Conservation (phyloP, 257 asterid genomes). For the Eustoma russellianum region DNA sequence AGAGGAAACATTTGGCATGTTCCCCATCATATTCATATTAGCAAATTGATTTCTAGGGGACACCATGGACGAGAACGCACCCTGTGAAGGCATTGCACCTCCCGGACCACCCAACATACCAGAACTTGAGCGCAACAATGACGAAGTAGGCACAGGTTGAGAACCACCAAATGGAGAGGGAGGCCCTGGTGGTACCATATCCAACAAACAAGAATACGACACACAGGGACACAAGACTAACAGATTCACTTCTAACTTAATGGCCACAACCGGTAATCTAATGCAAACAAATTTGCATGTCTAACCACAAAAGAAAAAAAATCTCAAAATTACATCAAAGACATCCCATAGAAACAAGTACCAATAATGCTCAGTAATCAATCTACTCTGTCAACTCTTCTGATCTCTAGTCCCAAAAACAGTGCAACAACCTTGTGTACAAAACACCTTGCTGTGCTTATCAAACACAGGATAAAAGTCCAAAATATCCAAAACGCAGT, state of each 20-base stretch:
- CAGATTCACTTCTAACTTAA: slow-evolving; percentile 2
- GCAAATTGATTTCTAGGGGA: slow-evolving; percentile 63
- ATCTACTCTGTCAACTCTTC: slow-evolving; percentile 1
- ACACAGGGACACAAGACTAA: slow-evolving; percentile 9
- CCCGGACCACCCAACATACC: slow-evolving; percentile 76
- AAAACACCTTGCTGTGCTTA: background rate
- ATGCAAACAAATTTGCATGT: slow-evolving; percentile 5
- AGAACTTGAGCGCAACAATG: slow-evolving; percentile 65
- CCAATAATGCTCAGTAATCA: slow-evolving; percentile 1
- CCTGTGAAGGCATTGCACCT: slow-evolving; percentile 59
- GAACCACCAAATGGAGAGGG: slow-evolving; percentile 59
- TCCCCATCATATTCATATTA: slow-evolving; percentile 67
- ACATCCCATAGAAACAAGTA: background rate
- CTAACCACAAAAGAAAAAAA: slow-evolving; percentile 18
- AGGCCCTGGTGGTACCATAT: slow-evolving; percentile 84
- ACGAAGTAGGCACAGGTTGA: slow-evolving; percentile 53
- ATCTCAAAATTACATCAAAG: slow-evolving; percentile 6
- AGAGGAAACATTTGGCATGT: slow-evolving; percentile 54
- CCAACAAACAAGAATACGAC: slow-evolving; percentile 8
- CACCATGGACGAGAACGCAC: slow-evolving; percentile 49
- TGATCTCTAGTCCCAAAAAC: slow-evolving; percentile 1
- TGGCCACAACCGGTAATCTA: background rate
- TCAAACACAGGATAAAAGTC: slow-evolving; percentile 1
- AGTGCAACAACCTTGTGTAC: slow-evolving; percentile 5
- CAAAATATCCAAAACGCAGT: slow-evolving; percentile 5